Base-by-base conservation (phyloP, 2,329 filamentous ascomycete species). In the Fonsecaea monophora region DNA sequence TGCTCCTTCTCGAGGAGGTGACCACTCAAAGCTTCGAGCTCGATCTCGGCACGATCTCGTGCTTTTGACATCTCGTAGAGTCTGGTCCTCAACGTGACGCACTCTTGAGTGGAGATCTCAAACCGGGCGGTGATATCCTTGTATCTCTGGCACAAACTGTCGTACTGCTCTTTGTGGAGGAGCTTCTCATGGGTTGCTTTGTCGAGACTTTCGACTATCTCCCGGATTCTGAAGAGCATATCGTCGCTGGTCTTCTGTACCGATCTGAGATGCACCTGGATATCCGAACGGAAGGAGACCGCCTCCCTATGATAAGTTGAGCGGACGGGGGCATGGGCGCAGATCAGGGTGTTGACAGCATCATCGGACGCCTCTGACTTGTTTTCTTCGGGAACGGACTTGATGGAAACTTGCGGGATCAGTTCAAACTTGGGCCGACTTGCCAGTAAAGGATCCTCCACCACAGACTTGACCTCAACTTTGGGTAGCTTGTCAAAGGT, bases 201-300 rank as follows among this genome's bases (percentile, higher is more conserved):
- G 45, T 50, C 45, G 12, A 50, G 45, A 21, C 45, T 50, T 50
- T 50, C 45, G 45, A 50, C 45, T 12, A 50, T 50, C 45, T 50
- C 45, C 18, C 45, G 45, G 25, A 50, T 50, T 12, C 18, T 50
- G 18, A 50, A 50, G 8, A 50, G 45, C 45, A 50, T 50, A 25
- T 50, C 45, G 15, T 50, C 45, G 45, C 45, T 50, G 8, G 45
- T 50, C 45, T 50, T 50, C 12, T 50, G 45, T 25, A 50, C 45
- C 21, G 45, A 50, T 25, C 45, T 50, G 18, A 50, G 45, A 21
- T 50, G 45, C 18, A 50, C 45, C 10, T 50, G 45, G 18, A 50
- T 50, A 5, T 50, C 45, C 45, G 45, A 50, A 12, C 45, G 45
- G 45, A 50, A 50, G 21, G 45, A 25, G 45, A 50, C 45, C 10